phyloP scores from a whole-genome alignment of 2,329 filamentous ascomycete genomes.

The Fusarium drepaniforme region DNA sequence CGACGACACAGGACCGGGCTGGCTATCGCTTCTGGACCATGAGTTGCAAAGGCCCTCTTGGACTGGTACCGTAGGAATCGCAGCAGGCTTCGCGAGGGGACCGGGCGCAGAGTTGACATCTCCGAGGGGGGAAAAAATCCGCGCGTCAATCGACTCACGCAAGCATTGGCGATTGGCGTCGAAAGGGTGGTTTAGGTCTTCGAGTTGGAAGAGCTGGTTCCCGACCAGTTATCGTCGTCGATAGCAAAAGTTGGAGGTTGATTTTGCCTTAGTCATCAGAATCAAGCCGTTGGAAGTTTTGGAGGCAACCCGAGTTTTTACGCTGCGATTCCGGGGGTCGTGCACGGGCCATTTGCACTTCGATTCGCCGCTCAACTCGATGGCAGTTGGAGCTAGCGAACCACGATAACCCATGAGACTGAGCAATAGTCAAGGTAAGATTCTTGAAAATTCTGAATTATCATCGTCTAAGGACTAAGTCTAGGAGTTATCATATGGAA shows the following conservation, averaged over 20 bases:
- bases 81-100: conserved; percentile 70
- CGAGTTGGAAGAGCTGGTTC: conserved; percentile 3
- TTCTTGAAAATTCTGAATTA: background rate
- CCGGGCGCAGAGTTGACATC: conserved; percentile 61
- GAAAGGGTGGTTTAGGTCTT: background rate
- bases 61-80: conserved; percentile 81
- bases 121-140: conserved; percentile 30
- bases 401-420: background rate
- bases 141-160: conserved; percentile 23
- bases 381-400: background rate
- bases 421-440: background rate
- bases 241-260: conserved; percentile 35
- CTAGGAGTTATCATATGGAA: background rate
- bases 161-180: conserved; percentile 29
- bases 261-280: conserved; percentile 30
- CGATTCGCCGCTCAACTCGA: background rate
- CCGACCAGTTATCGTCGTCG: conserved; percentile 27
- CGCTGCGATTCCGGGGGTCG: conserved; percentile 7
- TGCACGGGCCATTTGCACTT: background rate
- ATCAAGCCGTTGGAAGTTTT: conserved; percentile 18
- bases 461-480: background rate
- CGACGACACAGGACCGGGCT: conserved; percentile 33
- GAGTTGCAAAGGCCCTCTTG: conserved; percentile 64
- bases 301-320: conserved; percentile 11
- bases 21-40: conserved; percentile 45